phyloP scores from a whole-genome alignment of 2,329 filamentous ascomycete genomes.

The Aureobasidium sp. region DNA sequence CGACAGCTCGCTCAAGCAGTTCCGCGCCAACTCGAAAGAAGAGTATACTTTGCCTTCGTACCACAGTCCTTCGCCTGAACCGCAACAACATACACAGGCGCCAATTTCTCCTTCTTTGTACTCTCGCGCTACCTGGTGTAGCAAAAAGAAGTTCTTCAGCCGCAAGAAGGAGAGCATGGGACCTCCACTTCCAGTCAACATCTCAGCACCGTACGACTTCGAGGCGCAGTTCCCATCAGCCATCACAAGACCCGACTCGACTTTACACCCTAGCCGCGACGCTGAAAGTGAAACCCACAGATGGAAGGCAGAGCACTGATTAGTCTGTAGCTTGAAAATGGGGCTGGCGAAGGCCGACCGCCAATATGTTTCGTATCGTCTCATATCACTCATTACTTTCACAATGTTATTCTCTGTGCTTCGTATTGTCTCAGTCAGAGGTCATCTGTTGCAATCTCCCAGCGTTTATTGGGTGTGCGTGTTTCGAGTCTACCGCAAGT shows the following conservation, averaged over 20 bases:
- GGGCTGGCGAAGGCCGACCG: not conserved
- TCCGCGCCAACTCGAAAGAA: conserved; percentile 25
- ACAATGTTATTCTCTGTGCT: not conserved
- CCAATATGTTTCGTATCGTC: not conserved
- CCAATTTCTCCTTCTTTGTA: conserved; percentile 26
- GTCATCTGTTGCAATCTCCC: not conserved
- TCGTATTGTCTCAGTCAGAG: not conserved
- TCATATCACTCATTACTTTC: not conserved
- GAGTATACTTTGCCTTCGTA: conserved; percentile 38
- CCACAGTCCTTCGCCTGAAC: conserved; percentile 30
- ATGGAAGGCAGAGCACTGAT: conserved; percentile 16
- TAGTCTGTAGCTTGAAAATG: not conserved
- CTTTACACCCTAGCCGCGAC: conserved; percentile 42
- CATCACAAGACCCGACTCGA: conserved; percentile 43
- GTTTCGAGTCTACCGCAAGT: not conserved
- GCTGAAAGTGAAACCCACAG: conserved; percentile 24
- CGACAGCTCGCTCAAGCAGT: not conserved
- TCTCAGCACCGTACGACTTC: conserved; percentile 47
- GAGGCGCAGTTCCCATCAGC: conserved; percentile 47
- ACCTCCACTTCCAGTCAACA: conserved; percentile 41
- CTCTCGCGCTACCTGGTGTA: conserved; percentile 27
- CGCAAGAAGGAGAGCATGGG: conserved; percentile 31
- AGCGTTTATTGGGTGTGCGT: not conserved
- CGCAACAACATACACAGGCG: conserved; percentile 15
- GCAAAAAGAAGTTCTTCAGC: conserved; percentile 27